Percentiles rank a stretch among this genome's conserved stretches.
Evolutionary conservation across 192 early-diverging fungal genomes (phyloP).

Genomic region (Chytriomyces sp.): DNA sequence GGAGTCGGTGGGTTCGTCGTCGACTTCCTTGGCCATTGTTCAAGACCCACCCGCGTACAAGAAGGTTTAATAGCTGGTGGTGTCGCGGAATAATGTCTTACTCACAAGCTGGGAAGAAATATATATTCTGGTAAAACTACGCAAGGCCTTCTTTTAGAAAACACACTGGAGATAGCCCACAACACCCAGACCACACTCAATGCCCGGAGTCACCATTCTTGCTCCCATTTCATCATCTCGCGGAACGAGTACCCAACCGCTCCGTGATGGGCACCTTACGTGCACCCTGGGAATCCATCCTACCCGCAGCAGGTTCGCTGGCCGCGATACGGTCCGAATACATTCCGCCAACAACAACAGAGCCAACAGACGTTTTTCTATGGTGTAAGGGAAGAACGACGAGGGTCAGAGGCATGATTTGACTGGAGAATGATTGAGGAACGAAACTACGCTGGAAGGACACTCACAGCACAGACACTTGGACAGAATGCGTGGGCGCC

Average conservation of each 20-base stretch:
- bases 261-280: constrained; percentile 21
- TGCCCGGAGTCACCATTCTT: no score
- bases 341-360: constrained; percentile 27
- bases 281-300: neutral
- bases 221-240: neutral
- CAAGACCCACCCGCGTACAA: no score
- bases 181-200: no score
- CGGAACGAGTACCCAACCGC: constrained; percentile 1
- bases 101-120: no score
- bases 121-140: no score
- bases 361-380: constrained; percentile 18
- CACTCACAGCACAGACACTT: constrained; percentile 16
- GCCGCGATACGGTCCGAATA: constrained; percentile 4
- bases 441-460: neutral
- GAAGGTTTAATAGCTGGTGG: no score
- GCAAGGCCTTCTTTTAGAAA: no score
- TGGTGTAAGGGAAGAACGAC: no score
- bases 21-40: no score
- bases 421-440: neutral
- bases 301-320: neutral
- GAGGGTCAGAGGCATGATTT: neutral
- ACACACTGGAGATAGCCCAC: no score
- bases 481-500: neutral
- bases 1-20: neutral
- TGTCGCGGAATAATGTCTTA: no score